Evolutionary conservation across 2,329 filamentous ascomycete species (phyloP).

Genomic region (Sporothrix dimorphospora): DNA sequence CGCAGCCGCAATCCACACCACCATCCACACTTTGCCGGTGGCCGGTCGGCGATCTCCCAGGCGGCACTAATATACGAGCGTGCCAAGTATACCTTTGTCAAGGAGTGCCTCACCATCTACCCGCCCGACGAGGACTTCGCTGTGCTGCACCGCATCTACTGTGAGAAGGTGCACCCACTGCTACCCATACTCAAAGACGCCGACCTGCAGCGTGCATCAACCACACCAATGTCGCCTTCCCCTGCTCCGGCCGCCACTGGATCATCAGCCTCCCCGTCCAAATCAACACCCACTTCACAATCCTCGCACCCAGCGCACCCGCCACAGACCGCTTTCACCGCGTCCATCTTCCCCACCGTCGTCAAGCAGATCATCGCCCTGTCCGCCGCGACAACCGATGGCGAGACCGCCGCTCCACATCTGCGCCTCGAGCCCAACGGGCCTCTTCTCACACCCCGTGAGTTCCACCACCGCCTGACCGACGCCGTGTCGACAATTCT

Average conservation of each 20-base stretch:
- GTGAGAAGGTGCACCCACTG: conserved; percentile 58
- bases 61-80: conserved; percentile 31
- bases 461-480: conserved; percentile 54
- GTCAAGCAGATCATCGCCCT: conserved; percentile 59
- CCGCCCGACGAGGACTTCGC: conserved; percentile 53
- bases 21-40: not conserved
- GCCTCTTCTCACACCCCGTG: conserved; percentile 47
- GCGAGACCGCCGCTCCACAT: conserved; percentile 46
- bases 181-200: conserved; percentile 54
- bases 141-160: conserved; percentile 51
- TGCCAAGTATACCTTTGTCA: conserved; percentile 32
- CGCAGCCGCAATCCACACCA: not conserved
- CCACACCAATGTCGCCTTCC: not conserved
- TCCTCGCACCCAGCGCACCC: not conserved
- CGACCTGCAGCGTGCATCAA: conserved; percentile 30
- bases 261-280: not conserved
- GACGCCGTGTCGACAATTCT: conserved; percentile 54
- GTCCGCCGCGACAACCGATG: conserved; percentile 53
- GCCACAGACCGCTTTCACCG: conserved; percentile 29
- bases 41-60: conserved; percentile 24
- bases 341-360: conserved; percentile 47
- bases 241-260: not conserved
- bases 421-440: conserved; percentile 50
- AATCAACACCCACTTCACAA: not conserved
- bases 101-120: conserved; percentile 51